Conservation (phyloP, 1,284 basidiomycete genomes). For the Sanguinoderma infundibulare region DNA sequence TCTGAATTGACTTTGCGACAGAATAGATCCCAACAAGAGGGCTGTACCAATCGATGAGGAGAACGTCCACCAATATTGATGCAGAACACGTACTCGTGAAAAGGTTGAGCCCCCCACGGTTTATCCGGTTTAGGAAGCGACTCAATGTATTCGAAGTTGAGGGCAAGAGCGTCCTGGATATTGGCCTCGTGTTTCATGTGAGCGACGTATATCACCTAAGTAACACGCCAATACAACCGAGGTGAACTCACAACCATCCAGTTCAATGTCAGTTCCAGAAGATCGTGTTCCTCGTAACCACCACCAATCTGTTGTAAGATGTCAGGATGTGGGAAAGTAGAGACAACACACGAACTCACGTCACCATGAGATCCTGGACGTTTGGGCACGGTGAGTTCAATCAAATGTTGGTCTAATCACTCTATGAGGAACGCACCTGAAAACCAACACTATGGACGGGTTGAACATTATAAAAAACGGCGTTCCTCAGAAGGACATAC, state of each 20-base stretch:
- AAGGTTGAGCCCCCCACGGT: conserved; percentile 62
- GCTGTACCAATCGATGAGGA: conserved; percentile 36
- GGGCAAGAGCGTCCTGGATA: conserved; percentile 54
- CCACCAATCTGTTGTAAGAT: conserved; percentile 63
- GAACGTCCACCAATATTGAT: background rate
- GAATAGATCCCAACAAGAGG: conserved; percentile 57
- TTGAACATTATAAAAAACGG: too few species aligned
- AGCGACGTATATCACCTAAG: background rate
- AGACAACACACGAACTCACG: conserved; percentile 4
- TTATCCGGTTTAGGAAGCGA: conserved; percentile 54
- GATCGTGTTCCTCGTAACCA: conserved; percentile 66
- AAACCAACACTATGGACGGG: conserved; percentile 64
- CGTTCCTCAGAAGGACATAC: too few species aligned
- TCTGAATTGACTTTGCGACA: conserved; percentile 46
- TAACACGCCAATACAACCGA: background rate
- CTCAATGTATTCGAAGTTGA: conserved; percentile 58
- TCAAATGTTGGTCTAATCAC: background rate
- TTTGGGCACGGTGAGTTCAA: background rate
- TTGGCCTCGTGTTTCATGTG: conserved; percentile 48
- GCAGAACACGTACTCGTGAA: conserved; percentile 55
- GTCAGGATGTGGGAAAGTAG: background rate
- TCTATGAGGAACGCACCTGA: conserved; percentile 44
- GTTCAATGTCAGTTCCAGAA: conserved; percentile 64
- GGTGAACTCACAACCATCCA: conserved; percentile 67
- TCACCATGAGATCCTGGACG: conserved; percentile 22